phyloP scores from a whole-genome alignment of 1,139 yeast species.

The Debaryomyces nepalensis region DNA sequence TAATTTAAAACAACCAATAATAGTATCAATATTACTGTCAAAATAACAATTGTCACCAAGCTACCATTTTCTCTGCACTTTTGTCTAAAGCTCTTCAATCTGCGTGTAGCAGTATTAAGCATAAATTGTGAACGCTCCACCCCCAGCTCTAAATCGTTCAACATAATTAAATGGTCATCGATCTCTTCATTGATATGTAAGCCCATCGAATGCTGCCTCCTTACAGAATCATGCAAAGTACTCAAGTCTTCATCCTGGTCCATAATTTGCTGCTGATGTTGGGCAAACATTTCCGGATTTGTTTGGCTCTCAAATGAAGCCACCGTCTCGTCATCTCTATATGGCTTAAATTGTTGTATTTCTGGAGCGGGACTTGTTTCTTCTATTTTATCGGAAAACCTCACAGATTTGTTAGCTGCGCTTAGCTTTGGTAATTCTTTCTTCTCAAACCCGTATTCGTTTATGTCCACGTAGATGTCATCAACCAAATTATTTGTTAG shows the following conservation, averaged over 20 bases:
- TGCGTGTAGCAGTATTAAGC: conserved; percentile 56
- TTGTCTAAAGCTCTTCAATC: conserved; percentile 58
- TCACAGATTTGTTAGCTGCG: conserved; percentile 46
- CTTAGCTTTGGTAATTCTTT: conserved; percentile 13
- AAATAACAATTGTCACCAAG: conserved; percentile 66
- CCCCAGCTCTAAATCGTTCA: conserved; percentile 72
- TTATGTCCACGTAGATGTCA: conserved; percentile 38
- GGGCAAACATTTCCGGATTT: conserved; percentile 61
- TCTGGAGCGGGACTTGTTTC: conserved; percentile 13
- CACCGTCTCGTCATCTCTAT: conserved; percentile 41
- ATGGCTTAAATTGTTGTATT: conserved; percentile 39
- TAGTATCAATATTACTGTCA: conserved; percentile 61
- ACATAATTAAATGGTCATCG: conserved; percentile 66
- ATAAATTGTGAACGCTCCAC: conserved; percentile 59
- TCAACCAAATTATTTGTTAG: conserved; percentile 26
- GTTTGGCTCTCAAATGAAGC: conserved; percentile 32
- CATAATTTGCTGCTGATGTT: conserved; percentile 66
- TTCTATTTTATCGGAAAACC: conserved; percentile 52
- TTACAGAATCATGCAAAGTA: conserved; percentile 60
- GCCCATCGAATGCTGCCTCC: conserved; percentile 69
- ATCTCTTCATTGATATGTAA: conserved; percentile 67
- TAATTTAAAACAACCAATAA: conserved; percentile 63
- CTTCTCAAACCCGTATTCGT: conserved; percentile 39
- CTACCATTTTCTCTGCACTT: conserved; percentile 73
- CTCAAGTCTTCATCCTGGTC: conserved; percentile 70